Conservation (phyloP, 2,329 filamentous ascomycete species). For the Diaporthe sp. region DNA sequence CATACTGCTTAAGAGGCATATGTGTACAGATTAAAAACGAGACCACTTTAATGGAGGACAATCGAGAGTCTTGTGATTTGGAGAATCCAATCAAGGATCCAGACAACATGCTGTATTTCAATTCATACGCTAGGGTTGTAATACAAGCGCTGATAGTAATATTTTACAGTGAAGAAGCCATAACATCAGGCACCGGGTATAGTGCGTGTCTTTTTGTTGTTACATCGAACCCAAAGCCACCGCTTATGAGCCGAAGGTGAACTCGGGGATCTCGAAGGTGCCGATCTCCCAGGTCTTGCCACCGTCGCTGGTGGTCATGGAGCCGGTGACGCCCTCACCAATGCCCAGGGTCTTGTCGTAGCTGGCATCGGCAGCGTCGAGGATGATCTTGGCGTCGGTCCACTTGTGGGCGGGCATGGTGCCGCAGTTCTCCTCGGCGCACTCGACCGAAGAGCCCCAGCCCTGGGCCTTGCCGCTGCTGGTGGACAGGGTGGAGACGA, state of each 20-base stretch:
- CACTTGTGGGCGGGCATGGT: constrained; percentile 40
- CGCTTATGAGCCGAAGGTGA: constrained; percentile 26
- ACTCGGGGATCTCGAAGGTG: constrained; percentile 40
- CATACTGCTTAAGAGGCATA: too few species aligned
- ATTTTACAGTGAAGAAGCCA: constrained; percentile 18
- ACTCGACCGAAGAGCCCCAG: constrained; percentile 65
- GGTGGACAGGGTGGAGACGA: constrained; percentile 60
- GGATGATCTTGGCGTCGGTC: constrained; percentile 40
- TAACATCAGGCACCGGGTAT: not conserved
- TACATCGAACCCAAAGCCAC: not conserved
- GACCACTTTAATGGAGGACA: too few species aligned
- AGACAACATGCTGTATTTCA: constrained; percentile 5
- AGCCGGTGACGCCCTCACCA: constrained; percentile 31
- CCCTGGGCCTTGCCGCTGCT: constrained; percentile 57
- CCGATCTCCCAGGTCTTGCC: constrained; percentile 40
- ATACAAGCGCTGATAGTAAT: constrained; percentile 15
- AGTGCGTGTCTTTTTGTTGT: not conserved
- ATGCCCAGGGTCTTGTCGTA: constrained; percentile 36
- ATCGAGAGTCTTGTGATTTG: not conserved
- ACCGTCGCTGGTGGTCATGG: constrained; percentile 38
- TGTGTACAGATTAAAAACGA: too few species aligned
- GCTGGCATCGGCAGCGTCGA: constrained; percentile 33
- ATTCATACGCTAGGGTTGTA: constrained; percentile 8
- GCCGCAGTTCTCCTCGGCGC: constrained; percentile 84
- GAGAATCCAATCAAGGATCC: not conserved